These are phyloP conservation scores for Boletus mariae DNA, from an alignment of 1,284 basidiomycete species.

Conservation along the genomic window DNA sequence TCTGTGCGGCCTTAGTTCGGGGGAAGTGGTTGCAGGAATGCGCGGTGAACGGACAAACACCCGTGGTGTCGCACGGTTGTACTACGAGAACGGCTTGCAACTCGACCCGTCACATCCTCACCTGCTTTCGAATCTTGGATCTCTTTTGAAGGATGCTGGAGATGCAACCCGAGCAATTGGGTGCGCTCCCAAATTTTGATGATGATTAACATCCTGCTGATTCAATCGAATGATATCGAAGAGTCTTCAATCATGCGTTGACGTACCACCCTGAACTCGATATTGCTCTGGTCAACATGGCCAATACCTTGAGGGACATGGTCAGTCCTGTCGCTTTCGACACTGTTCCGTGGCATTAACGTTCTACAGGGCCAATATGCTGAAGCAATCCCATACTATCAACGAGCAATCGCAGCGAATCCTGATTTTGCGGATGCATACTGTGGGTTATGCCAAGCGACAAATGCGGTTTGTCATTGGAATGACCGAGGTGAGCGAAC, in stretches of 20 bases:
- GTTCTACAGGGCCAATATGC: conserved; percentile 42
- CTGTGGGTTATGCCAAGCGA: conserved; percentile 52
- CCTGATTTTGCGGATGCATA: conserved; percentile 55
- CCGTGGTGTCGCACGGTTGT: conserved; percentile 46
- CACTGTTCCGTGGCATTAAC: background rate
- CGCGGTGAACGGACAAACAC: conserved; percentile 24
- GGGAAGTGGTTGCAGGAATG: conserved; percentile 18
- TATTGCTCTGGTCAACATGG: conserved; percentile 59
- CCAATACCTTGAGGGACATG: conserved; percentile 55
- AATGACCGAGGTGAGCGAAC: conserved; percentile 38
- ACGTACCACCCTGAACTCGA: conserved; percentile 55
- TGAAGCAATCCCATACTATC: conserved; percentile 54
- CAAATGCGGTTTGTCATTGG: conserved; percentile 58
- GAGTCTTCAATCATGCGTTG: conserved; percentile 40
- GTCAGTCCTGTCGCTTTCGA: conserved; percentile 27
- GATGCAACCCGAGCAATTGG: conserved; percentile 48
- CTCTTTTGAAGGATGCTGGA: conserved; percentile 58
- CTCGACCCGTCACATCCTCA: conserved; percentile 57
- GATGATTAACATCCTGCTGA: conserved; percentile 6
- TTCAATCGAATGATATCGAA: conserved; percentile 1
- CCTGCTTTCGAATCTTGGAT: conserved; percentile 58
- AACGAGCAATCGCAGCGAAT: conserved; percentile 50
- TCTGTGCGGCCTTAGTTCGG: conserved; percentile 44
- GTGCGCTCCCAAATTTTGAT: conserved; percentile 28
- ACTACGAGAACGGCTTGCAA: conserved; percentile 52